Conservation (phyloP, 345 rosid species). For the Citrus glauca region DNA sequence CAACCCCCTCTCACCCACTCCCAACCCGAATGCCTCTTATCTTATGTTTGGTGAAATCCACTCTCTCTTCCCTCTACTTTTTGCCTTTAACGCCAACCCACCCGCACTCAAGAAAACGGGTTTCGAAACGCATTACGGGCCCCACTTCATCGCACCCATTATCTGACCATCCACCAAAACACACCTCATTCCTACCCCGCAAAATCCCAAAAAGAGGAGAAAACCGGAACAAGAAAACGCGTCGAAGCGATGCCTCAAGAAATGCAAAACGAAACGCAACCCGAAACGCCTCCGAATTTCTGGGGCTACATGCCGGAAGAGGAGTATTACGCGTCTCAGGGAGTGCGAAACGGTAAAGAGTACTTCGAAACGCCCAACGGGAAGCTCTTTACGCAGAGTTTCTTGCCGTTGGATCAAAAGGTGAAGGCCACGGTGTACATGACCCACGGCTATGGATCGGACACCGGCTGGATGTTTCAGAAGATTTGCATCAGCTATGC, state of each 20-base stretch:
- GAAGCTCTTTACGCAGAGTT: conserved; percentile 79
- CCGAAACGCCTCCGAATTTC: conserved; percentile 49
- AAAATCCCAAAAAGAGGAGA: background rate
- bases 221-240: background rate
- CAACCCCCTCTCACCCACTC: background rate
- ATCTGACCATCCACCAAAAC: background rate
- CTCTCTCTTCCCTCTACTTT: background rate
- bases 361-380: conserved; percentile 88
- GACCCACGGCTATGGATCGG: conserved; percentile 95
- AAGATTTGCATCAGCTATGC: conserved; percentile 75
- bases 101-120: background rate
- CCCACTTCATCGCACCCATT: no score
- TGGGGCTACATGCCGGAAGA: conserved; percentile 92
- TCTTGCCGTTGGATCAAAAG: conserved; percentile 63
- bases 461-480: conserved; percentile 91
- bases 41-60: background rate
- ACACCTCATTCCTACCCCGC: background rate
- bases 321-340: conserved; percentile 82
- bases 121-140: background rate
- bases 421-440: conserved; percentile 76
- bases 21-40: background rate
- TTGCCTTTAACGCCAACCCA: background rate
- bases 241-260: conserved; percentile 22
- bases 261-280: conserved; percentile 20
- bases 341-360: conserved; percentile 65